These are phyloP conservation scores for Sindora glabra DNA, from an alignment of 306 rosid genomes.

Conservation along the genomic window DNA sequence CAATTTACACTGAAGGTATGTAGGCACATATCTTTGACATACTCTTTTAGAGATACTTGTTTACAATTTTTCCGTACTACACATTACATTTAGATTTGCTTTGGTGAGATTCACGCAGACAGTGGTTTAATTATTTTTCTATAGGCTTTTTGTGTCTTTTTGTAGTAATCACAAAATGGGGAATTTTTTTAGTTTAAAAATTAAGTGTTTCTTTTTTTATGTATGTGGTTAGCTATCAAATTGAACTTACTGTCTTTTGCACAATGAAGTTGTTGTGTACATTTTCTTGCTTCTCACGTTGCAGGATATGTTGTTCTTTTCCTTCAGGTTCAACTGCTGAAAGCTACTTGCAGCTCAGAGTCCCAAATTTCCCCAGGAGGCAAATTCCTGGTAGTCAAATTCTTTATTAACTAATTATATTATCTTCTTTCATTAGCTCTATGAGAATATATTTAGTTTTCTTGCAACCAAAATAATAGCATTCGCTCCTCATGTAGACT, in stretches of 20 bases:
- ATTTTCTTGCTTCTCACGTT: not conserved
- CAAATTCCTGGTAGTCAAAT: slow-evolving; percentile 24
- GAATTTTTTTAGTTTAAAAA: not conserved
- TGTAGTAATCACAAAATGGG: not conserved
- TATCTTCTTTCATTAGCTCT: not conserved
- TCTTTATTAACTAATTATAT: not conserved
- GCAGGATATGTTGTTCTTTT: not conserved
- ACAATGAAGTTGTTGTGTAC: not conserved
- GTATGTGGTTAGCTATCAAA: not conserved
- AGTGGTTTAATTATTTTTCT: not conserved
- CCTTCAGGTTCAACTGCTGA: slow-evolving; percentile 34
- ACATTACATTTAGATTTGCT: not conserved
- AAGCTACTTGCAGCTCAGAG: slow-evolving; percentile 33
- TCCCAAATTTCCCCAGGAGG: slow-evolving; percentile 16
- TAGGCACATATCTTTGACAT: not conserved
- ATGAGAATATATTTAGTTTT: not conserved
- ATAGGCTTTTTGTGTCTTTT: not conserved
- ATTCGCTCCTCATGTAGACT: not conserved
- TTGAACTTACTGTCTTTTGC: not conserved
- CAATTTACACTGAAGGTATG: not conserved
- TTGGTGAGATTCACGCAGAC: not conserved
- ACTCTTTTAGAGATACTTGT: not conserved
- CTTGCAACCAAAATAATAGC: not conserved
- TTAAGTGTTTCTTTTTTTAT: not conserved
- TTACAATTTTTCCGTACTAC: not conserved